phyloP scores from a whole-genome alignment of 768 basidiomycete genomes.

The Tulasnella sp. region DNA sequence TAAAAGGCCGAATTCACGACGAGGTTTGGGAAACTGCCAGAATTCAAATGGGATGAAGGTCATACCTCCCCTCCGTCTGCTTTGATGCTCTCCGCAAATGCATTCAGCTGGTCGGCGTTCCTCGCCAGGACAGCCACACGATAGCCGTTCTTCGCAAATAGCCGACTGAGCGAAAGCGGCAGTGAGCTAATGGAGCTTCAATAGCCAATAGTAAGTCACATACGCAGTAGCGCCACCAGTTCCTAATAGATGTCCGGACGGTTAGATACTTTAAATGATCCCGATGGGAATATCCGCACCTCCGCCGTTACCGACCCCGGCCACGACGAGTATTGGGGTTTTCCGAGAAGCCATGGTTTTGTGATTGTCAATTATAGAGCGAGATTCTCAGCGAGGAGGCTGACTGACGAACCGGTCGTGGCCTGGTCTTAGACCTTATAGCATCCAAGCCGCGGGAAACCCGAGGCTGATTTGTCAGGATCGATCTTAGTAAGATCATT shows the following conservation, averaged over 20 bases:
- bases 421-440: neutral
- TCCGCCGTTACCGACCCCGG: slow-evolving; percentile 53
- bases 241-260: slow-evolving; percentile 41
- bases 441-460: neutral
- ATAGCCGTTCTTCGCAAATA: slow-evolving; percentile 56
- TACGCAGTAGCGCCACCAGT: slow-evolving; percentile 51
- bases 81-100: slow-evolving; percentile 60
- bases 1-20: neutral
- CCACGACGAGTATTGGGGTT: slow-evolving; percentile 61
- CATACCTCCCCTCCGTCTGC: slow-evolving; percentile 61
- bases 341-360: slow-evolving; percentile 25
- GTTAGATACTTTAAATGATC: neutral
- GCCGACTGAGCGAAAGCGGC: slow-evolving; percentile 31
- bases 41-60: neutral
- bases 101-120: slow-evolving; percentile 56
- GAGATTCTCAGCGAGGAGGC: neutral
- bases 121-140: slow-evolving; percentile 68
- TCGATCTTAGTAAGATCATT: neutral
- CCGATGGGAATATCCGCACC: slow-evolving; percentile 38
- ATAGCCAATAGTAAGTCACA: slow-evolving; percentile 34
- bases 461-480: slow-evolving; percentile 9
- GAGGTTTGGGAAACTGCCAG: neutral
- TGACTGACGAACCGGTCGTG: neutral
- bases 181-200: neutral
- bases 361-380: neutral